These are phyloP conservation scores for Paxillus involutus DNA, from an alignment of 768 basidiomycete species.

Conservation along the genomic window DNA sequence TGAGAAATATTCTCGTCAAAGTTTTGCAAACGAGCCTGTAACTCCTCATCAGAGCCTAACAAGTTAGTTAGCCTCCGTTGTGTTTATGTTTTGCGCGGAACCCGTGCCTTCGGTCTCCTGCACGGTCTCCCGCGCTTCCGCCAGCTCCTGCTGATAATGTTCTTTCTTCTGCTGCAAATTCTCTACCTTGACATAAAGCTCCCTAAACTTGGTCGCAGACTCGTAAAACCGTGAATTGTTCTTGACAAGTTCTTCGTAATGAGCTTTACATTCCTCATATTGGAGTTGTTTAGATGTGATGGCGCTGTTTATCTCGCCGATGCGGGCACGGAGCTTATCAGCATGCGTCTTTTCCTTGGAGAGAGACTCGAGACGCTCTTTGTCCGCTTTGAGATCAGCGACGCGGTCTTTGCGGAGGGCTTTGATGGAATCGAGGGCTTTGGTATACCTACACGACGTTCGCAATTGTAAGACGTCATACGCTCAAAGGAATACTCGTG, in stretches of 20 bases:
- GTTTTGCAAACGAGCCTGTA: slow-evolving; percentile 54
- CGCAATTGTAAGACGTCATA: not conserved
- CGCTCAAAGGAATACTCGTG: not conserved
- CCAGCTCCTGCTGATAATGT: slow-evolving; percentile 61
- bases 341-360: slow-evolving; percentile 82
- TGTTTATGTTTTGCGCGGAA: not conserved
- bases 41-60: slow-evolving; percentile 72
- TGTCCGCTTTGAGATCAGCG: slow-evolving; percentile 90
- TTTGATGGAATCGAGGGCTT: slow-evolving; percentile 93
- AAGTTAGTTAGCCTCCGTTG: not conserved
- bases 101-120: slow-evolving; percentile 61
- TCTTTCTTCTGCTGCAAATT: slow-evolving; percentile 59
- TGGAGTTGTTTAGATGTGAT: slow-evolving; percentile 74
- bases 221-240: slow-evolving; percentile 83
- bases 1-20: slow-evolving; percentile 57
- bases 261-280: slow-evolving; percentile 66
- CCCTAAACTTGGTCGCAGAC: slow-evolving; percentile 79
- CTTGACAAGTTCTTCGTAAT: slow-evolving; percentile 62
- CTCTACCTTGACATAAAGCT: slow-evolving; percentile 74
- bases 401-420: slow-evolving; percentile 85
- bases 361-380: slow-evolving; percentile 78
- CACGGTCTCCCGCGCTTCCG: slow-evolving; percentile 60
- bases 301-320: slow-evolving; percentile 55
- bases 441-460: slow-evolving; percentile 73
- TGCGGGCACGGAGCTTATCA: slow-evolving; percentile 73